Conservation (phyloP, 163 green algal species). For the Volvox carteri region DNA sequence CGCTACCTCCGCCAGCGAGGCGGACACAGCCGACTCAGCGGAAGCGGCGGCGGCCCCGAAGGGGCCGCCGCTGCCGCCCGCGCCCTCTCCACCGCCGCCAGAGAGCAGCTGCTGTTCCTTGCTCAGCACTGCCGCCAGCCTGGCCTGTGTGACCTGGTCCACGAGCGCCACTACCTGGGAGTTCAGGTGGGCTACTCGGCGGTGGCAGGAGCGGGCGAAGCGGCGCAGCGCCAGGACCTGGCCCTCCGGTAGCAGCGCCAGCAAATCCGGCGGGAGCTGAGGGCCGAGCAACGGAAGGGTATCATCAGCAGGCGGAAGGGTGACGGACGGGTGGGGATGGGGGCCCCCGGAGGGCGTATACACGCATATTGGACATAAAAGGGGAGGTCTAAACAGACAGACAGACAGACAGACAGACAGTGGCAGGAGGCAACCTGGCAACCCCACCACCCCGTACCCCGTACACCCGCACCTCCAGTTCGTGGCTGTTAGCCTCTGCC, state of each 20-base stretch:
- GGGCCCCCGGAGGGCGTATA: no score
- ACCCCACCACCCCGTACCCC: no score
- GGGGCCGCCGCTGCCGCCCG: background rate
- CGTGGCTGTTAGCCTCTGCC: conserved; percentile 44
- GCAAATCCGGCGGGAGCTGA: conserved; percentile 24
- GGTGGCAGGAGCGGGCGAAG: conserved; percentile 48
- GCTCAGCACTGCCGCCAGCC: background rate
- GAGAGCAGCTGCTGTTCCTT: background rate
- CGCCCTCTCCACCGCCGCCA: background rate
- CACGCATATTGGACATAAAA: no score
- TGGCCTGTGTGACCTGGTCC: conserved; percentile 13
- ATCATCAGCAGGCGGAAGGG: no score
- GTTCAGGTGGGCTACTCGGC: conserved; percentile 49
- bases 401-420: no score
- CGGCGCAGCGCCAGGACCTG: conserved; percentile 28
- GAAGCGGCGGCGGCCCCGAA: background rate
- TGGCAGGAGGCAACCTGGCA: no score
- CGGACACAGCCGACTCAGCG: background rate
- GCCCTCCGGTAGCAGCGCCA: background rate
- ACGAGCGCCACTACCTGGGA: conserved; percentile 32
- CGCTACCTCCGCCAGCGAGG: background rate
- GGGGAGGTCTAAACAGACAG: background rate
- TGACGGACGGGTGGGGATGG: background rate
- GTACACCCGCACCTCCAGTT: conserved; percentile 55
- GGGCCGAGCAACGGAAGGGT: background rate